Conservation (phyloP, 2,329 filamentous ascomycete genomes). For the Neonectria magnoliae region DNA sequence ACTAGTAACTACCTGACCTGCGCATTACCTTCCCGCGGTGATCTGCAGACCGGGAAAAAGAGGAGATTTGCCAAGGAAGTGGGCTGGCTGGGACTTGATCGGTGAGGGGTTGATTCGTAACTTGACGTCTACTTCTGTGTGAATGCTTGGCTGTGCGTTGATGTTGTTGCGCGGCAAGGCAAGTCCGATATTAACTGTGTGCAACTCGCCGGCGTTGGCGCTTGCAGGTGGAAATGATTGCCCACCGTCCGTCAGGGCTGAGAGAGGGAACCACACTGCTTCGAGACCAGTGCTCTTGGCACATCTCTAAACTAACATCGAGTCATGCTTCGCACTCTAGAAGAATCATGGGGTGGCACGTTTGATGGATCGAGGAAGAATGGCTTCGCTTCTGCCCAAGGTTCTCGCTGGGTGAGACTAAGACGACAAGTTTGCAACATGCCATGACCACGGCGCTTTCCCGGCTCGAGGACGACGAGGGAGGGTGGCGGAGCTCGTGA, state of each 20-base stretch:
- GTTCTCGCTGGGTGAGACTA: not conserved
- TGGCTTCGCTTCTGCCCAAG: no score
- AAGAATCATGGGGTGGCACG: no score
- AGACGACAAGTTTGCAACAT: not conserved
- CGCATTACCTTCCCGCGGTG: not conserved
- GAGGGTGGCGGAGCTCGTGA: not conserved
- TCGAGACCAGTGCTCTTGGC: slow-evolving; percentile 21
- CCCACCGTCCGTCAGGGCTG: slow-evolving; percentile 8
- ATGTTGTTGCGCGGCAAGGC: not conserved
- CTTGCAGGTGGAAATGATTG: not conserved
- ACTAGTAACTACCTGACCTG: no score
- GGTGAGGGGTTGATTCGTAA: not conserved
- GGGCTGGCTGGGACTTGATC: not conserved
- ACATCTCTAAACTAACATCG: slow-evolving; percentile 24
- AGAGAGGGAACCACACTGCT: slow-evolving; percentile 3
- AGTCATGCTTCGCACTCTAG: slow-evolving; percentile 1
- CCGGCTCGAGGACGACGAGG: not conserved
- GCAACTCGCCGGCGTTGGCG: not conserved
- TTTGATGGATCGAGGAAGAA: no score
- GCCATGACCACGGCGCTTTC: not conserved
- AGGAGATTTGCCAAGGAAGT: not conserved
- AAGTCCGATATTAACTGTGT: not conserved
- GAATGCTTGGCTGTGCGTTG: not conserved
- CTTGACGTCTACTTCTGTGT: not conserved
- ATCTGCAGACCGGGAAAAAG: not conserved